These are phyloP conservation scores for Sorghum bicolor DNA, from an alignment of 176 grass and related monocot genomes.

Conservation along the genomic window Sorghum_bicolor_NCBIv3 NC_012877.2:50143001-50143500, in stretches of 20 bases:
- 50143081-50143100: not conserved
- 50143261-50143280: not conserved
- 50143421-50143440: not conserved
- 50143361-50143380: not conserved
- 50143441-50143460: not conserved
- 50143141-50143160: not conserved
- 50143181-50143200: not conserved
- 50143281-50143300: not conserved
- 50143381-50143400: not conserved
- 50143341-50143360: not conserved
- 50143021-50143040: no score
- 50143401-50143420: rapidly evolving
- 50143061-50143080: not conserved
- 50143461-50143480: not conserved
- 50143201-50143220: not conserved
- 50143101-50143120: not conserved
- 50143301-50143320: not conserved
- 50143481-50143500: not conserved
- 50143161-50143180: not conserved
- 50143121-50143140: not conserved
- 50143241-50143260: not conserved
- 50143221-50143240: no score
- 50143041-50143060: not conserved
- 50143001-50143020: not conserved
- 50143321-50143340: not conserved